Percentiles rank a stretch among this genome's conserved stretches.
Conservation (phyloP, 2,329 filamentous ascomycete species). For the Calonectria pteridis region DNA sequence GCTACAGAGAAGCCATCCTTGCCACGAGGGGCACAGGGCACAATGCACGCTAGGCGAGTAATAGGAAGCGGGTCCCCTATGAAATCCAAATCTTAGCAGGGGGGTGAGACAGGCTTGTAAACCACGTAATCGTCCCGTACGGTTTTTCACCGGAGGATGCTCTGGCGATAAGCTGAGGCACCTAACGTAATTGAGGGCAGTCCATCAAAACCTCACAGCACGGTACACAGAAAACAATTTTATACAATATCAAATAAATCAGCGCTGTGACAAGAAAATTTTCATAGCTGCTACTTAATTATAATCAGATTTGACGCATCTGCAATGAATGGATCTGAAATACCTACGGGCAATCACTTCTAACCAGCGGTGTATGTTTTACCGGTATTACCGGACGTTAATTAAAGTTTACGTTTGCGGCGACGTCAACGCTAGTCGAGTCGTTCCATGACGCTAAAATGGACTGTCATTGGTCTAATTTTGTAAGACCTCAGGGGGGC, state of each 20-base stretch:
- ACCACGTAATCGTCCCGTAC: background rate
- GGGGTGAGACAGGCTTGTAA: background rate
- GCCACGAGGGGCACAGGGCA: background rate
- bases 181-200: background rate
- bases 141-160: background rate
- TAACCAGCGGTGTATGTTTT: background rate
- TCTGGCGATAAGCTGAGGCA: background rate
- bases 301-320: background rate
- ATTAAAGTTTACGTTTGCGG: background rate
- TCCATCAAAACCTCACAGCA: background rate
- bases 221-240: background rate
- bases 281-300: background rate
- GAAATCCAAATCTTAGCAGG: background rate
- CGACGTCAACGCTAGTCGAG: background rate
- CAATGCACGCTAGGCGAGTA: background rate
- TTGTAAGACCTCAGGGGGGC: background rate
- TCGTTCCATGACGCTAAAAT: background rate
- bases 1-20: background rate
- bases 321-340: background rate
- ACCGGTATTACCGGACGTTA: background rate
- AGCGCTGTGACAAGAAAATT: background rate
- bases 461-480: background rate
- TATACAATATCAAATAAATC: background rate
- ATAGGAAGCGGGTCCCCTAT: background rate
- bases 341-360: background rate